Conservation (phyloP, 768 basidiomycete genomes). For the Pholiota microspora region DNA sequence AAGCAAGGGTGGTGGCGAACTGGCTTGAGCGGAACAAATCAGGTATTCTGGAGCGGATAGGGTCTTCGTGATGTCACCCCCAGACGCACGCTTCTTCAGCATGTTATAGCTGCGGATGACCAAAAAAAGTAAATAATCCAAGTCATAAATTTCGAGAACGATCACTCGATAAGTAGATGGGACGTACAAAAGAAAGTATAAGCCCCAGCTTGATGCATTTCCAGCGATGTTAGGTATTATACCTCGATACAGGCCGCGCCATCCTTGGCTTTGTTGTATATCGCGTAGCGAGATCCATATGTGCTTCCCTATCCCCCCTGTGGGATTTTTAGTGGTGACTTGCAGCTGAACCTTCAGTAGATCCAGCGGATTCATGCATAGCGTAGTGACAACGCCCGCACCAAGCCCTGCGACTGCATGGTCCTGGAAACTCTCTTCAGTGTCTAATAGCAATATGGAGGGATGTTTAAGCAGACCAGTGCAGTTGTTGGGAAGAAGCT, state of each 20-base stretch:
- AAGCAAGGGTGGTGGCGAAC: constrained; percentile 53
- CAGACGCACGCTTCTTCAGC: constrained; percentile 79
- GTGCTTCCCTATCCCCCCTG: constrained; percentile 62
- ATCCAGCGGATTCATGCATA: constrained; percentile 97
- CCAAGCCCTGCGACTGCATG: constrained; percentile 94
- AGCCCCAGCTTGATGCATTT: constrained; percentile 94
- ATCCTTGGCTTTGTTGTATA: constrained; percentile 75
- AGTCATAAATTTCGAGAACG: constrained; percentile 5
- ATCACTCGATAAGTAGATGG: neutral
- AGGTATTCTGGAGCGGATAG: constrained; percentile 81
- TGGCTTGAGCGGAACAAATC: constrained; percentile 91
- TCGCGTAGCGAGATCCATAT: constrained; percentile 76
- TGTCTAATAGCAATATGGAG: no score
- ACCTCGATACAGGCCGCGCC: constrained; percentile 87
- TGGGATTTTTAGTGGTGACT: constrained; percentile 67
- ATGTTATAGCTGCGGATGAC: constrained; percentile 74
- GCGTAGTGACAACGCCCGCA: constrained; percentile 87
- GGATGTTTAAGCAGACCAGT: constrained; percentile 35
- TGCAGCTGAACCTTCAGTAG: constrained; percentile 94
- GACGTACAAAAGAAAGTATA: constrained; percentile 96
- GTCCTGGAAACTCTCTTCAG: constrained; percentile 50
- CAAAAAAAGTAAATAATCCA: neutral
- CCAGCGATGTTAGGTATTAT: constrained; percentile 89
- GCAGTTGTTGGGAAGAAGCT: constrained; percentile 54
- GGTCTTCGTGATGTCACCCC: constrained; percentile 60